These are phyloP conservation scores for Amanita thiersii DNA, from an alignment of 768 basidiomycete genomes.

Conservation along the genomic window DNA sequence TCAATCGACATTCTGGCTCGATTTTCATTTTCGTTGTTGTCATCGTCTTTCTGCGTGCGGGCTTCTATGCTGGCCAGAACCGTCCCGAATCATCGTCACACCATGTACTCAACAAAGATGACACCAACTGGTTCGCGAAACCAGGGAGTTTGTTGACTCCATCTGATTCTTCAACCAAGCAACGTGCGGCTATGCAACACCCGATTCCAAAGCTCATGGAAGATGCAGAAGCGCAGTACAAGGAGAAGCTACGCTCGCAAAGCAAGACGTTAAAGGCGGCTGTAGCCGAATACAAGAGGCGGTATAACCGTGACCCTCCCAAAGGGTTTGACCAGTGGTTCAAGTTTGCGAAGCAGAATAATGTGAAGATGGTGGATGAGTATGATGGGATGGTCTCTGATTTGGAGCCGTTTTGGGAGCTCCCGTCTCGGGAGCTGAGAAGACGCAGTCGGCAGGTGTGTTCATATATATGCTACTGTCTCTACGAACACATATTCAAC, in stretches of 20 bases:
- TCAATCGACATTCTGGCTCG: conserved; percentile 23
- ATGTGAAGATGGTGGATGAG: conserved; percentile 81
- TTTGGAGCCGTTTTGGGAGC: conserved; percentile 75
- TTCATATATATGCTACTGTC: conserved; percentile 11
- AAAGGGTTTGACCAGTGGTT: conserved; percentile 92
- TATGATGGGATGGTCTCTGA: conserved; percentile 78
- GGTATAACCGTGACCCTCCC: conserved; percentile 78
- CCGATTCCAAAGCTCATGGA: conserved; percentile 83
- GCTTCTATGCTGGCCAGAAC: conserved; percentile 33
- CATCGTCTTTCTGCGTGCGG: conserved; percentile 41
- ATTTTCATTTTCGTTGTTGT: conserved; percentile 34
- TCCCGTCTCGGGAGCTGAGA: conserved; percentile 67
- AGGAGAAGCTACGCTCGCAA: conserved; percentile 59
- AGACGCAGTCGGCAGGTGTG: conserved; percentile 53
- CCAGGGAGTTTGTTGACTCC: conserved; percentile 16
- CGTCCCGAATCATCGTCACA: conserved; percentile 12
- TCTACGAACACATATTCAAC: not conserved
- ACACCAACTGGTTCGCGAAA: conserved; percentile 13
- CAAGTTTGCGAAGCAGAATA: conserved; percentile 63
- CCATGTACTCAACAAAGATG: not conserved
- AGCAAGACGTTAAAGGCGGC: conserved; percentile 75
- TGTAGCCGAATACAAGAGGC: conserved; percentile 69
- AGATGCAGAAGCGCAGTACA: conserved; percentile 72
- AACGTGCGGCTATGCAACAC: conserved; percentile 31
- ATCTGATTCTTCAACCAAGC: conserved; percentile 9